Evolutionary conservation across 2,329 filamentous ascomycete genomes (phyloP).

Genomic region (Orbilia brochopaga): DNA sequence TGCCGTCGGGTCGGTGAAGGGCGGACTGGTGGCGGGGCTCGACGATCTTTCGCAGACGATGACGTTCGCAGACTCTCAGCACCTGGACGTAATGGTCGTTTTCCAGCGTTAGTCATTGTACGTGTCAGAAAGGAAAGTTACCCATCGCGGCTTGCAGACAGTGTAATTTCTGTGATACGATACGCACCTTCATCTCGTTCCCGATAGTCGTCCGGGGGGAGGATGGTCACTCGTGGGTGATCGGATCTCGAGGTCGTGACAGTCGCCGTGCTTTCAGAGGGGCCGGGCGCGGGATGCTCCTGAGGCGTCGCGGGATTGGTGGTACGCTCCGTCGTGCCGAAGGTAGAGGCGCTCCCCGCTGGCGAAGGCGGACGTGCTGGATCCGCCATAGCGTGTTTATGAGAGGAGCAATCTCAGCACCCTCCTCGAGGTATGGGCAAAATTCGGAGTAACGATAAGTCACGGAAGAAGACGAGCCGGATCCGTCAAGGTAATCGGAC

Average conservation of each 20-base stretch:
- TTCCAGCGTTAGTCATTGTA: constrained; percentile 4
- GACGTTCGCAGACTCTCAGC: constrained; percentile 33
- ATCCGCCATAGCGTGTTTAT: constrained; percentile 32
- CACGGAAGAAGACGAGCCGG: neutral
- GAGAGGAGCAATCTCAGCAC: neutral
- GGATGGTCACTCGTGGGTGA: constrained; percentile 37
- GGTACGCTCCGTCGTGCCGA: constrained; percentile 7
- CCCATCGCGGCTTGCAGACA: neutral
- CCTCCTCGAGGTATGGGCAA: constrained; percentile 1
- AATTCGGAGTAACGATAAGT: constrained; percentile 9
- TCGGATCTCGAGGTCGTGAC: constrained; percentile 28
- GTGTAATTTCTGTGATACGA: neutral
- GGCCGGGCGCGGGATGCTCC: neutral
- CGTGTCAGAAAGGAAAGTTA: neutral
- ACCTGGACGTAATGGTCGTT: neutral
- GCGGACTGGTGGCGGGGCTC: constrained; percentile 15
- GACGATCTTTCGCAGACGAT: constrained; percentile 30
- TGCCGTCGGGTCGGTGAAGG: constrained; percentile 28
- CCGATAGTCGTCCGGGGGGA: constrained; percentile 41
- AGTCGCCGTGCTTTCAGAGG: constrained; percentile 32
- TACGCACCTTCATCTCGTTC: constrained; percentile 39
- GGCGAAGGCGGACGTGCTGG: constrained; percentile 33
- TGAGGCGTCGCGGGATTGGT: neutral
- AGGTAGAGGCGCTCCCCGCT: constrained; percentile 24
- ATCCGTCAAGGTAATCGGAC: constrained; percentile 13